Conservation (phyloP, 163 green algal genomes). For the Trebouxia gelatinosa region DNA sequence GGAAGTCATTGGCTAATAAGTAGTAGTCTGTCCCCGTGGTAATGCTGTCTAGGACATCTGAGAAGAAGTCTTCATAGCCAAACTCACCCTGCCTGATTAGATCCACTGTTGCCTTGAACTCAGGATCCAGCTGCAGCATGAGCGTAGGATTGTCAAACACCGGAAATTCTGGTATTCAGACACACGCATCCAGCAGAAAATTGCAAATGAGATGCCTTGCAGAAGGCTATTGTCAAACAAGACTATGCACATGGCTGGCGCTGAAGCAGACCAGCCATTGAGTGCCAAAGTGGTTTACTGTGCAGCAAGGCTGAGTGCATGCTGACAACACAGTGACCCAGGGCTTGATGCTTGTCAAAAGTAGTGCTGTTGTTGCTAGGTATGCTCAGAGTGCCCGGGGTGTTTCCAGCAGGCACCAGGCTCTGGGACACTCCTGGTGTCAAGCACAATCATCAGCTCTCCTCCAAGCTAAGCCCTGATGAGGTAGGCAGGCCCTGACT, state of each 20-base stretch:
- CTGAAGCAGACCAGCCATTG: neutral
- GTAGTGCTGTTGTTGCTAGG: constrained; percentile 35
- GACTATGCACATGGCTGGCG: neutral
- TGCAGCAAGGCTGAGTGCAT: too few species aligned
- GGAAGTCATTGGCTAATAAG: constrained; percentile 97
- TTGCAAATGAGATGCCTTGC: too few species aligned
- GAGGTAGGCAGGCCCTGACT: constrained; percentile 71
- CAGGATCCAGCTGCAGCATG: constrained; percentile 52
- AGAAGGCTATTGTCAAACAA: too few species aligned
- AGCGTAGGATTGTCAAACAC: too few species aligned
- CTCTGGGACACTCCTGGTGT: constrained; percentile 97
- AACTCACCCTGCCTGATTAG: constrained; percentile 89
- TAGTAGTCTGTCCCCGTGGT: constrained; percentile 87
- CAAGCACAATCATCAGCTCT: constrained; percentile 84
- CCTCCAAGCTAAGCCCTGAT: constrained; percentile 65
- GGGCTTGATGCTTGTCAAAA: neutral
- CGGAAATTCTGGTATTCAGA: too few species aligned
- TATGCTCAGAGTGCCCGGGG: constrained; percentile 78
- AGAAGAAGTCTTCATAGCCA: constrained; percentile 96
- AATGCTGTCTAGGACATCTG: constrained; percentile 83
- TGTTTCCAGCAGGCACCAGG: constrained; percentile 72
- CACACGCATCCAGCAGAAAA: too few species aligned
- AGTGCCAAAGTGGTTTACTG: neutral
- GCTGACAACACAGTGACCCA: neutral
- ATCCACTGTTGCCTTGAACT: constrained; percentile 82